Conservation (phyloP, 2,329 filamentous ascomycete genomes). For the Zymoseptoria tritici region DNA sequence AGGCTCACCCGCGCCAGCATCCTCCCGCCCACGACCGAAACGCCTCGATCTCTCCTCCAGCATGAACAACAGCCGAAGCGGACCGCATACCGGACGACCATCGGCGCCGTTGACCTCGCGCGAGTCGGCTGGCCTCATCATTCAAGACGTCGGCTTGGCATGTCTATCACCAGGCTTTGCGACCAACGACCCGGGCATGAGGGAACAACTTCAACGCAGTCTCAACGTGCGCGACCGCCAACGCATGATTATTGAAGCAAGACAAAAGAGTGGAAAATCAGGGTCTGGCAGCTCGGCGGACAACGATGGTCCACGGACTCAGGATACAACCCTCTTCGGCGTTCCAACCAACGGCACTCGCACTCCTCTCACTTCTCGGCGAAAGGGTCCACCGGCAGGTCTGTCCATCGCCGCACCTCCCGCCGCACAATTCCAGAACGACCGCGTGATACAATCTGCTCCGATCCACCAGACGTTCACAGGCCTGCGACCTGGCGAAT, state of each 20-base stretch:
- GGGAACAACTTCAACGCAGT: constrained; percentile 89
- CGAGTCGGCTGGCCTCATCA: constrained; percentile 63
- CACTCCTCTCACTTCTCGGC: constrained; percentile 65
- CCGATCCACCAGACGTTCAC: constrained; percentile 94
- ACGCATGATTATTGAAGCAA: constrained; percentile 85
- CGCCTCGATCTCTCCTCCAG: constrained; percentile 65
- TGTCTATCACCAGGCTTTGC: constrained; percentile 94
- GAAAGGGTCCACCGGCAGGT: constrained; percentile 74
- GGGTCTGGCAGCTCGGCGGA: constrained; percentile 23
- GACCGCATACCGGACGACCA: constrained; percentile 46
- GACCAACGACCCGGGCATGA: constrained; percentile 93
- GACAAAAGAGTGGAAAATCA: constrained; percentile 75
- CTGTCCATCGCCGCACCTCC: constrained; percentile 92
- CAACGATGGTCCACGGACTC: constrained; percentile 26
- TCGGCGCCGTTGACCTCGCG: constrained; percentile 66
- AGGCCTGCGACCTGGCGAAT: constrained; percentile 64
- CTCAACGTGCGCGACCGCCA: constrained; percentile 91
- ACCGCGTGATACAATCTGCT: constrained; percentile 93
- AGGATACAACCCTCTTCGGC: constrained; percentile 38
- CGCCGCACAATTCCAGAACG: constrained; percentile 83
- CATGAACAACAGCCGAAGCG: constrained; percentile 35
- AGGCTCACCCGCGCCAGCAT: constrained; percentile 69
- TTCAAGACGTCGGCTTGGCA: constrained; percentile 88
- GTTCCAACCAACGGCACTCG: constrained; percentile 41
- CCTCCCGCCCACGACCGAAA: constrained; percentile 66